Percentiles rank a stretch among this genome's conserved stretches.
phyloP scores from a whole-genome alignment of 1,284 basidiomycete genomes.

The Anthracocystis walkeri region DNA sequence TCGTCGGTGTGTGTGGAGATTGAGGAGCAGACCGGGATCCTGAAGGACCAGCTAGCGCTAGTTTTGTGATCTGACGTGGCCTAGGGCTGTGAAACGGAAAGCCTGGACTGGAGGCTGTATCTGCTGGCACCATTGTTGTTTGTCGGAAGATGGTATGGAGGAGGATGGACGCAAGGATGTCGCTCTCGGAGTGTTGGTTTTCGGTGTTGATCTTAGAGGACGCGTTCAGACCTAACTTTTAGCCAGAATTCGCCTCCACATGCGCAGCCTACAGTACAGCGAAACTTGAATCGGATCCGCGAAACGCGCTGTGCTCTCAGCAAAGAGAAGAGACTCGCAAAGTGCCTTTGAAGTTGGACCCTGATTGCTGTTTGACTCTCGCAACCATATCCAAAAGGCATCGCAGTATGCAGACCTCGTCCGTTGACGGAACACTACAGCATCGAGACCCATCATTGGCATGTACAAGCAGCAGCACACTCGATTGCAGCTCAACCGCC shows the following conservation, averaged over 20 bases:
- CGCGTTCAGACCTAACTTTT: background rate
- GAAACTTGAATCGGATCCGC: conserved; percentile 3
- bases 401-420: conserved; percentile 19
- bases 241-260: conserved; percentile 4
- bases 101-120: conserved; percentile 29
- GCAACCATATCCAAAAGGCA: background rate
- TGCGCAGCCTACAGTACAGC: too few relatives aligned
- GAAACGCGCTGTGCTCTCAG: background rate
- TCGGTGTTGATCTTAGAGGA: conserved; percentile 12
- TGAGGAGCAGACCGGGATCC: conserved; percentile 33
- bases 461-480: background rate
- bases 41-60: conserved; percentile 25
- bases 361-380: background rate
- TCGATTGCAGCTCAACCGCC: background rate
- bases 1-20: conserved; percentile 42
- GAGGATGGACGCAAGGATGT: background rate
- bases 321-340: background rate
- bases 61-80: conserved; percentile 40
- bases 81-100: conserved; percentile 33
- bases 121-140: conserved; percentile 26
- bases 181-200: background rate
- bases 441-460: background rate
- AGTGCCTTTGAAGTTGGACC: background rate
- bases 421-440: background rate
- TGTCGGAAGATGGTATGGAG: background rate